Conservation (phyloP, 2,329 filamentous ascomycete genomes). For the Trichophyton equinum region DNA sequence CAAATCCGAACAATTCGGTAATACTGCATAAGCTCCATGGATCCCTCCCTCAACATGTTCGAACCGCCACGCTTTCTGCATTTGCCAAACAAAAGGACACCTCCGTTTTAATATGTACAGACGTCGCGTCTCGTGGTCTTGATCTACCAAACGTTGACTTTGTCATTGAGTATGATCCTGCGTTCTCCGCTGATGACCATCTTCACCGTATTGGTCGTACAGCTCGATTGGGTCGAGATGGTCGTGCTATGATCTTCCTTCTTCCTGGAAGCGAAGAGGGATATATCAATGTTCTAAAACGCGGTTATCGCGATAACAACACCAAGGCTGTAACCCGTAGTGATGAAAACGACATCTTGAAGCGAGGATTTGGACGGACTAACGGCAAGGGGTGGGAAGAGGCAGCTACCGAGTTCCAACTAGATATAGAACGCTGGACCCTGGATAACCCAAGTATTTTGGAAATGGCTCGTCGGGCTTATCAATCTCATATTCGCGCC, state of each 20-base stretch:
- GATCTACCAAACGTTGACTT: constrained; percentile 92
- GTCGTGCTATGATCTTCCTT: constrained; percentile 78
- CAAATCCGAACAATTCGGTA: constrained; percentile 64
- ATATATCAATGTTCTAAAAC: constrained; percentile 67
- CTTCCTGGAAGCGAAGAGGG: constrained; percentile 84
- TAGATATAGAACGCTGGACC: constrained; percentile 54
- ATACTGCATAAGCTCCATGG: constrained; percentile 79
- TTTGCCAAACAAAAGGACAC: constrained; percentile 65
- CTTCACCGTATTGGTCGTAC: constrained; percentile 90
- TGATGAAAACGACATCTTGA: constrained; percentile 53
- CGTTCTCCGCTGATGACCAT: constrained; percentile 86
- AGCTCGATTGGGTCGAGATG: constrained; percentile 78
- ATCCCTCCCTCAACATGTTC: constrained; percentile 73
- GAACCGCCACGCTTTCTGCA: constrained; percentile 70
- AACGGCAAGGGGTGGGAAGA: constrained; percentile 47
- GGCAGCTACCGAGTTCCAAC: constrained; percentile 53
- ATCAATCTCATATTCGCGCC: constrained; percentile 81
- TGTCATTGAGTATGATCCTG: constrained; percentile 90
- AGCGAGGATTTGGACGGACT: constrained; percentile 48
- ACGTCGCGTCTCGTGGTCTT: constrained; percentile 88
- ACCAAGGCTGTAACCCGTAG: constrained; percentile 52
- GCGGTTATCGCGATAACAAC: constrained; percentile 50
- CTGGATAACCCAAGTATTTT: constrained; percentile 54
- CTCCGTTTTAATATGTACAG: constrained; percentile 79
- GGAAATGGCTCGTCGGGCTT: constrained; percentile 71